These are phyloP conservation scores for Lunularia cruciata DNA, from an alignment of 225 moss, liverwort and hornwort species.

Conservation along the genomic window DNA sequence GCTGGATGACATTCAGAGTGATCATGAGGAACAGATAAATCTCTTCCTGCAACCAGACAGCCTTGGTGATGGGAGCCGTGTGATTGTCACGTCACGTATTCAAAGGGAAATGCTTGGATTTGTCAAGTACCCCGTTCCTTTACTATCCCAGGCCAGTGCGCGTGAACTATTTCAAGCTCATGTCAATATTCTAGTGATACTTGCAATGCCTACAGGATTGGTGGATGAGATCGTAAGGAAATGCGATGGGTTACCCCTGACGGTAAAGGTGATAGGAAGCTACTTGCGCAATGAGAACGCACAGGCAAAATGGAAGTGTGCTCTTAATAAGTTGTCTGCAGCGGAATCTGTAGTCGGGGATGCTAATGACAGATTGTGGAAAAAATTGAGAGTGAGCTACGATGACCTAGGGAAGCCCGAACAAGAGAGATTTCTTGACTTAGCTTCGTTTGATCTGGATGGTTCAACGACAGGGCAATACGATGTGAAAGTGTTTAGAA, in stretches of 20 bases:
- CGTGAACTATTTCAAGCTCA: background rate
- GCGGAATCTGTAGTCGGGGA: conserved; percentile 7
- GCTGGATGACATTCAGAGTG: too few species aligned
- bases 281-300: conserved; percentile 22
- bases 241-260: conserved; percentile 39
- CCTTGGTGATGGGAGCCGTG: too few species aligned
- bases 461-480: background rate
- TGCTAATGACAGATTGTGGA: conserved; percentile 13
- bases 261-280: conserved; percentile 31
- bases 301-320: conserved; percentile 24
- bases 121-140: background rate
- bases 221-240: conserved; percentile 29
- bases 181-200: background rate
- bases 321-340: conserved; percentile 20
- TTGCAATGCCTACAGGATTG: background rate
- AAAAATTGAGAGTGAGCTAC: conserved; percentile 29
- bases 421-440: conserved; percentile 31
- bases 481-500: background rate
- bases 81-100: background rate
- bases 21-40: too few species aligned
- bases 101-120: background rate
- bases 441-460: conserved; percentile 13
- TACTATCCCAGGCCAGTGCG: too few species aligned
- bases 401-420: conserved; percentile 22
- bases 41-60: too few species aligned